These are phyloP conservation scores for Myriosclerotinia duriaeana DNA, from an alignment of 2,329 filamentous ascomycete species.

Conservation along the genomic window DNA sequence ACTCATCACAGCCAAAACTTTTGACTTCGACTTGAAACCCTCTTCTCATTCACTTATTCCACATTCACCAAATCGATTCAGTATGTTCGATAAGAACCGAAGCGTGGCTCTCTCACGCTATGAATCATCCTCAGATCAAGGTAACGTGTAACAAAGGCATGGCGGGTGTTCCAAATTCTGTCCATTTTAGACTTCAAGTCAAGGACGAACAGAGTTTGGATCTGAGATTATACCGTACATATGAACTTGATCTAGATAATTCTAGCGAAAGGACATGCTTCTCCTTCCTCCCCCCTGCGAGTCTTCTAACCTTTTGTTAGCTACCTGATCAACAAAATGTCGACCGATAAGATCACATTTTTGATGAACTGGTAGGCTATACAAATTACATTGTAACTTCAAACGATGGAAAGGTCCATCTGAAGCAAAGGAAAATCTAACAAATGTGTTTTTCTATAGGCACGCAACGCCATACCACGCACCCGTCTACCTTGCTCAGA, in stretches of 20 bases:
- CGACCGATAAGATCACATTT: conserved; percentile 83
- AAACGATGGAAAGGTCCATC: neutral
- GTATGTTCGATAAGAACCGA: conserved; percentile 22
- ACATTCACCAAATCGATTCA: conserved; percentile 34
- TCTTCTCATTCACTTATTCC: neutral
- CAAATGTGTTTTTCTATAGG: conserved; percentile 47
- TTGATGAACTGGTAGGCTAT: conserved; percentile 71
- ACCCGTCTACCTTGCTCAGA: conserved; percentile 73
- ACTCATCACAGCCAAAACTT: neutral
- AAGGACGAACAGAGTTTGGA: conserved; percentile 41
- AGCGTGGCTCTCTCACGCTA: conserved; percentile 27
- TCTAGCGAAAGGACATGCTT: conserved; percentile 87
- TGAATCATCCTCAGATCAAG: conserved; percentile 33
- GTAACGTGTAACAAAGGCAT: conserved; percentile 35
- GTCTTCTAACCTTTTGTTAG: conserved; percentile 47
- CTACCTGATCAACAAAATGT: conserved; percentile 51
- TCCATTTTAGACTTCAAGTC: neutral
- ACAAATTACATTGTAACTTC: conserved; percentile 9
- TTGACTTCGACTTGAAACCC: no score
- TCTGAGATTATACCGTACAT: conserved; percentile 72
- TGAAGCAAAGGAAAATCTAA: conserved; percentile 37
- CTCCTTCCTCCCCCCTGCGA: conserved; percentile 40
- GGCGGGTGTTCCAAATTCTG: conserved; percentile 33
- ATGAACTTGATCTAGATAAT: conserved; percentile 84
- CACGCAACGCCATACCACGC: conserved; percentile 81